Conservation (phyloP, 1,139 yeast genomes). For the Geotrichum europaeum region DNA sequence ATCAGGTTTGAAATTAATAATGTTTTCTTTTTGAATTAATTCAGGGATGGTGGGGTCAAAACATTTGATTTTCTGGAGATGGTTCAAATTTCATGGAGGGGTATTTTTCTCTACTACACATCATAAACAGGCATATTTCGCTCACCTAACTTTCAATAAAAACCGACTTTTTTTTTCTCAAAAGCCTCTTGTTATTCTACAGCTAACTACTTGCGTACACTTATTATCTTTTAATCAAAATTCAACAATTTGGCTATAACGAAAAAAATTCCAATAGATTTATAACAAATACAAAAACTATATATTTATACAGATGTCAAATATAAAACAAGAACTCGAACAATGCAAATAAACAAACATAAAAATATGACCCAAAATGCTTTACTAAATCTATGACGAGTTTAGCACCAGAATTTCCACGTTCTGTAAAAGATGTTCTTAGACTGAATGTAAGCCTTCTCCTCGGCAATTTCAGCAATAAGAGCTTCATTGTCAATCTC, state of each 20-base stretch:
- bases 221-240: not conserved
- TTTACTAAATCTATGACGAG: not conserved
- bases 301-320: not conserved
- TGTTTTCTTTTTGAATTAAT: not conserved
- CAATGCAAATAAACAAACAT: not conserved
- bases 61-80: not conserved
- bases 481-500: constrained; percentile 49
- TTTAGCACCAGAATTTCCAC: constrained; percentile 46
- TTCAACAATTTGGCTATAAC: not conserved
- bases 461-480: constrained; percentile 47
- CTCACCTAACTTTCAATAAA: no score
- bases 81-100: not conserved
- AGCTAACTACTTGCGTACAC: not conserved
- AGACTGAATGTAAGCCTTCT: constrained; percentile 37
- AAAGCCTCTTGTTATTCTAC: no score
- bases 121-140: no score
- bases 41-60: not conserved
- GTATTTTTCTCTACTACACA: not conserved
- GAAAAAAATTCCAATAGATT: not conserved
- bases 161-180: no score
- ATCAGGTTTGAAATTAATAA: not conserved
- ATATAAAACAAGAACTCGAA: not conserved
- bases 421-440: constrained; percentile 37
- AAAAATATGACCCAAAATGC: not conserved
- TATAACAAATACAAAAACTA: not conserved